Evolutionary conservation across 805 yeast species (phyloP), one percentile per base, ranked within the genome.

Genomic region (Starmerella gropengiesseri): DNA sequence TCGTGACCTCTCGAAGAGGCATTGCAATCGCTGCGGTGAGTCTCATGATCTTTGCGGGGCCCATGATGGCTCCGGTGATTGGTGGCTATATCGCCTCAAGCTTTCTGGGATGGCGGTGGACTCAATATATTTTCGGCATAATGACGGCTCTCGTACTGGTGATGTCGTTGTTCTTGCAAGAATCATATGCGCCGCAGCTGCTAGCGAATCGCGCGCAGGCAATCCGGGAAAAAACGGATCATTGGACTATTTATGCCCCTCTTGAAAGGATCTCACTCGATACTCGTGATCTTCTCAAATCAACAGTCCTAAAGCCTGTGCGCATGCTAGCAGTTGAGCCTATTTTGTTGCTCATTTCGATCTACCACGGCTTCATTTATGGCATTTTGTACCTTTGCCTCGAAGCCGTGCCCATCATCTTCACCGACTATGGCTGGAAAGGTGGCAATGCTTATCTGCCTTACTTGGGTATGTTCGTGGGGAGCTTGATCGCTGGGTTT

Each of bases 171-270:
- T 1, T 63, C 59, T 65, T 64, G 45, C 70, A 69, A 40, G 94
- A 83, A 62, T 75, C 85, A 1, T 85, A 81, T 56, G 82, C 78
- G 51, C 85, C 86, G 16, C 66, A 75, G 8, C 67, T 83, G 40
- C 60, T 82, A 45, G 74, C 70, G 17, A 54, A 66, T 17, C 81
- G 81, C 61, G 91, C 93, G 4, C 64, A 66, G 40, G 63, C 60
- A 35, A 66, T 83, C 55, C 71, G 86, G 52, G 65, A 70, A 52
- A 63, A 75, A 50, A 82, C 89, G 8, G 81, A 83, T 16, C 82
- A 78, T 63, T 81, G 91, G 91, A 81, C 81, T 33, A 74, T 82
- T 39, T 79, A 75, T 53, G 85, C 93, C 22, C 77, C 71, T 5
- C 72, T 68, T 52, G 76, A 73, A 43, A 65, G 65, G 39, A 55